These are phyloP conservation scores for Scheffersomyces cryptocercus DNA, from an alignment of 1,139 yeast genomes.

Conservation along the genomic window DNA sequence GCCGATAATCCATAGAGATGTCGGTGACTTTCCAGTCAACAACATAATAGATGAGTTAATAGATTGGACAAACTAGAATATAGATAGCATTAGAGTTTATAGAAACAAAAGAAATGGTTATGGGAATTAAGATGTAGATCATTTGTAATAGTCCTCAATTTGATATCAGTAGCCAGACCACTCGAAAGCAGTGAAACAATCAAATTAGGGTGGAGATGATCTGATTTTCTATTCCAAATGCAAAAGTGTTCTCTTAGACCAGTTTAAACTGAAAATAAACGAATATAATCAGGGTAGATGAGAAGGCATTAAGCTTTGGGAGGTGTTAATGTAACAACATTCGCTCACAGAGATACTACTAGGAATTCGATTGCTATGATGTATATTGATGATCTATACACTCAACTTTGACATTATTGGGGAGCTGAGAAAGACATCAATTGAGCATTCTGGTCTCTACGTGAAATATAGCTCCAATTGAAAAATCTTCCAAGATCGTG, in stretches of 20 bases:
- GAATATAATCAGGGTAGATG: slow-evolving; percentile 54
- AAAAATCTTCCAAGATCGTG: too few species aligned
- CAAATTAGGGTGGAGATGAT: slow-evolving; percentile 54
- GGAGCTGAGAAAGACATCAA: too few species aligned
- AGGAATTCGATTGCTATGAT: neutral
- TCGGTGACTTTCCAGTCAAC: too few species aligned
- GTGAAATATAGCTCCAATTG: too few species aligned
- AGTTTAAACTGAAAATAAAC: slow-evolving; percentile 53
- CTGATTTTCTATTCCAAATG: slow-evolving; percentile 40
- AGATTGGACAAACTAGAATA: too few species aligned
- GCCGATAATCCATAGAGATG: too few species aligned
- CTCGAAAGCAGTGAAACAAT: slow-evolving; percentile 10
- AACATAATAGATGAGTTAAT: too few species aligned
- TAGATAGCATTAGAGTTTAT: too few species aligned
- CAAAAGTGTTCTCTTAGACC: slow-evolving; percentile 52
- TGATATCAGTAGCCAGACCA: slow-evolving; percentile 19
- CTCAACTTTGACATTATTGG: too few species aligned
- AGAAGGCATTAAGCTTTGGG: slow-evolving; percentile 52
- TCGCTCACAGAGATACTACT: slow-evolving; percentile 4
- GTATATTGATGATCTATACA: slow-evolving; percentile 5
- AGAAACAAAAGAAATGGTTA: too few species aligned
- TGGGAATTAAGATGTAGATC: slow-evolving; percentile 31
- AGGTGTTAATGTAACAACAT: neutral
- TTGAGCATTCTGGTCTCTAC: too few species aligned
- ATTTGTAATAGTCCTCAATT: slow-evolving; percentile 41